Percentiles rank a stretch among this genome's conserved stretches.
phyloP scores from a whole-genome alignment of 768 basidiomycete species.

The Tricholoma matsutake region DNA sequence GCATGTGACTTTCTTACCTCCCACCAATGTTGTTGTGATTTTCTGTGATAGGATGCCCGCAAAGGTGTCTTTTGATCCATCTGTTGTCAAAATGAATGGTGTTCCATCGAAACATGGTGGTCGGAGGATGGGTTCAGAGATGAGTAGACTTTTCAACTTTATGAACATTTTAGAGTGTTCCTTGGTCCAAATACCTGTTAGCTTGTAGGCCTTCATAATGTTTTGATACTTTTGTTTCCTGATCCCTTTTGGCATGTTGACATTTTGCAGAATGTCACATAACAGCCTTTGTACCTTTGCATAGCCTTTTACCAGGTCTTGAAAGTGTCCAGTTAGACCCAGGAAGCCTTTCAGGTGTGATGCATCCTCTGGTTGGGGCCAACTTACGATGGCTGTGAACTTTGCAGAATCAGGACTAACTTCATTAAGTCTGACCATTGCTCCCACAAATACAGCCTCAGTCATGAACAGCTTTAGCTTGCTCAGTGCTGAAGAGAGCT shows the following conservation, averaged over 20 bases:
- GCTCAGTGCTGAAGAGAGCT: constrained; percentile 29
- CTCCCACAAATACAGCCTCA: too few species aligned
- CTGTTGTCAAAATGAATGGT: constrained; percentile 35
- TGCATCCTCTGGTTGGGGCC: not conserved
- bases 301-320: not conserved
- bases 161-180: not conserved
- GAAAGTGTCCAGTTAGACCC: not conserved
- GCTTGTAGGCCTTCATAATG: not conserved
- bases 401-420: not conserved
- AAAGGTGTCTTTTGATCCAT: constrained; percentile 35
- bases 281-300: not conserved
- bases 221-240: not conserved
- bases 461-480: constrained; percentile 35
- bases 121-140: constrained; percentile 22
- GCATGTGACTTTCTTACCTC: constrained; percentile 15
- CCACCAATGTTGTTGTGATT: constrained; percentile 11
- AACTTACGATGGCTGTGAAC: not conserved
- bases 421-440: constrained; percentile 18
- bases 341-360: not conserved
- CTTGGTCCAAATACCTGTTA: not conserved
- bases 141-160: constrained; percentile 22
- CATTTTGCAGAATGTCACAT: not conserved
- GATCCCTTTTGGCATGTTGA: not conserved
- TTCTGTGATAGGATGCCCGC: constrained; percentile 29
- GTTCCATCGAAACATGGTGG: constrained; percentile 25